Base-by-base conservation (phyloP, 2,329 filamentous ascomycete species). In the Nemania sp. region DNA sequence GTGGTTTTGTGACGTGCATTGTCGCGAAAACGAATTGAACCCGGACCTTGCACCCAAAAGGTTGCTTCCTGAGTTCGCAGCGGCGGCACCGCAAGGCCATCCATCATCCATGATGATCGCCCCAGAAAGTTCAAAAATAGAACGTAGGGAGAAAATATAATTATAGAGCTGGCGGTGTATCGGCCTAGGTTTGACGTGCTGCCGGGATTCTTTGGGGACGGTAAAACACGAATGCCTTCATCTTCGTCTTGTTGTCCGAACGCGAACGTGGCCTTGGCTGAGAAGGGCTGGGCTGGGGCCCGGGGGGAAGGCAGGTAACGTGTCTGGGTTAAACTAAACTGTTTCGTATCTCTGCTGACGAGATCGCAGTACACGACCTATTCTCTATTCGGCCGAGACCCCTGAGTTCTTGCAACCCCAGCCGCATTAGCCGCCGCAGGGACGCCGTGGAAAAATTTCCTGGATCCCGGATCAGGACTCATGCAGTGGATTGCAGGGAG, bases 361-460 rank as follows among this genome's bases (percentile, higher is more conserved):
- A 58, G 59, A 51, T 55, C 56, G 48, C 46, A 45, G 50, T 29
- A 32, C 10, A 29, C 25, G 25, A 29, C 25, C 25, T n/a, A 39
- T 43, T 62, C 42, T 37, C 49, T 48, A 35, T 49, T 61, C 52
- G 59, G 62, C 59, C 40, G 32, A 46, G 50, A 54, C 56, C 62
- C 59, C 55, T 59, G 55, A 54, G 39, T 52, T 46, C 45, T 56
- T 60, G 59, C 57, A 54, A 65, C 63, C 62, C 60, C 47, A 58
- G 59, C 55, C 56, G 59, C 62, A 64, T 62, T 59, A 57, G 50
- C 56, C 59, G 62, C 62, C 49, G 59, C 59, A 54, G 58, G 47
- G 51, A 58, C 35, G 54, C 55, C 43, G 55, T 62, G 48, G 53
- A 59, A 54, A 62, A 53, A 53, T 25, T 64, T 59, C 59, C 62